Evolutionary conservation across 2,329 filamentous ascomycete species (phyloP), one percentile per base, ranked within the genome.

Genomic region (Talaromyces sp.): DNA sequence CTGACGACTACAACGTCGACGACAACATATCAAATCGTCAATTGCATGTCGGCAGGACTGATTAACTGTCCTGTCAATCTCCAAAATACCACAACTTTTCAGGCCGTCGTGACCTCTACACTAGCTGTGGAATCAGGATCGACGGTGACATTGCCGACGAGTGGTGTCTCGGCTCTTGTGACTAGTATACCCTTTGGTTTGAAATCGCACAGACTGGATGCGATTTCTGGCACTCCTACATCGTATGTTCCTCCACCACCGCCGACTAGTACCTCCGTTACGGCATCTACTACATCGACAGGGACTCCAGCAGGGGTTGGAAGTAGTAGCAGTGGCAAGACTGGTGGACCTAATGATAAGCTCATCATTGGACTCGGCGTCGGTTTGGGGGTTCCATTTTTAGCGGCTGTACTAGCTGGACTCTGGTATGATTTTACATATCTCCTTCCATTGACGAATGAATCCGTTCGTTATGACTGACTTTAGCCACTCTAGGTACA

Each of bases 11-110:
- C 81, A 1, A 79, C 71, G 3, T 79, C 77, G 0, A 71, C 74
- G 5, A 73, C 79, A 2, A 81, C 77, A 0, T 82, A 82, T 59
- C 81, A 78, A 0, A 83, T 78, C n/a, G 71, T 81, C 0, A 73
- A 72, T 9, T 87, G 85, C 69, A 39, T 72, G 16, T 78, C 79
- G 0, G 69, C 76, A 0, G 80, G 78, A 0, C 64, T 84, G 0
- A 68, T 80, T 37, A 81, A 83, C 68, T 87, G 85, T 66, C 85
- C 85, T 0, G 78, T 72, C 0, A 84, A 82, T 0, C 74, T 82
- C 14, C 84, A 85, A 69, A 79, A 72, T 14, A 82, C 83, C 1
- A 77, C 72, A 0, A 31, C 58, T 6, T 33, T 37, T 24, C 14
- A 54, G 35, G 24, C 58, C 2, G 81, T 77, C 0, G 73, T 72